These are phyloP conservation scores for Clitopilus hobsonii DNA, from an alignment of 768 basidiomycete genomes.

Conservation along the genomic window DNA sequence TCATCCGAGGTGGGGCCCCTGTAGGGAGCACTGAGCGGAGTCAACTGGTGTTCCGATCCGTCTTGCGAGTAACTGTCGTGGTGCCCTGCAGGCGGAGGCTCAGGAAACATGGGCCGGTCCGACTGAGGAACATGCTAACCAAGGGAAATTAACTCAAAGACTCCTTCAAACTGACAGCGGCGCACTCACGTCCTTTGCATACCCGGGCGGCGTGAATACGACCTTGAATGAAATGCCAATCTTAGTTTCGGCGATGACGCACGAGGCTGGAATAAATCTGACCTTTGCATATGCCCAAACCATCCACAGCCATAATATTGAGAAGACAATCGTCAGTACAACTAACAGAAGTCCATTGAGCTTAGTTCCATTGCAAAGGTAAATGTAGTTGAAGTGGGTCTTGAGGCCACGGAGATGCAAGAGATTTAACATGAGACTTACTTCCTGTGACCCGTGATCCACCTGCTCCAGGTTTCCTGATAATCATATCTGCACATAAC, in stretches of 20 bases:
- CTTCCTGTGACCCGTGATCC: slow-evolving; percentile 55
- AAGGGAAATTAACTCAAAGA: background rate
- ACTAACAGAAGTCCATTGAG: slow-evolving; percentile 34
- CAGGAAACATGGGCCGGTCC: slow-evolving; percentile 20
- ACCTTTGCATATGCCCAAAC: slow-evolving; percentile 80
- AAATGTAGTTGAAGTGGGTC: no score
- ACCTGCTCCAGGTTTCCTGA: slow-evolving; percentile 32
- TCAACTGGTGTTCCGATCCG: background rate
- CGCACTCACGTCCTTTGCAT: slow-evolving; percentile 56
- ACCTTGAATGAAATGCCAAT: slow-evolving; percentile 37
- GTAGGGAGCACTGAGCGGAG: background rate
- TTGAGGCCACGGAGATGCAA: no score
- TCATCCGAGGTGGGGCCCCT: background rate
- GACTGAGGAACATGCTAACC: slow-evolving; percentile 21
- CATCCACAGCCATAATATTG: slow-evolving; percentile 62
- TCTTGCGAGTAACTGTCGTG: slow-evolving; percentile 1
- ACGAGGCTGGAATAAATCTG: slow-evolving; percentile 12
- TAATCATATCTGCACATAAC: slow-evolving; percentile 71
- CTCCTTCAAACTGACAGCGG: background rate
- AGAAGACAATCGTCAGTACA: slow-evolving; percentile 57
- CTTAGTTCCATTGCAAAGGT: no score
- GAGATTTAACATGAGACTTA: slow-evolving; percentile 56
- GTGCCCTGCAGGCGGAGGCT: background rate
- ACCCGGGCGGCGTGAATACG: slow-evolving; percentile 62
- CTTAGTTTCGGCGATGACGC: slow-evolving; percentile 1